A percentile compares a stretch with the other conserved stretches of the same genome.
Conservation (phyloP, 2,329 filamentous ascomycete species). For the Trichophyton verrucosum region DNA sequence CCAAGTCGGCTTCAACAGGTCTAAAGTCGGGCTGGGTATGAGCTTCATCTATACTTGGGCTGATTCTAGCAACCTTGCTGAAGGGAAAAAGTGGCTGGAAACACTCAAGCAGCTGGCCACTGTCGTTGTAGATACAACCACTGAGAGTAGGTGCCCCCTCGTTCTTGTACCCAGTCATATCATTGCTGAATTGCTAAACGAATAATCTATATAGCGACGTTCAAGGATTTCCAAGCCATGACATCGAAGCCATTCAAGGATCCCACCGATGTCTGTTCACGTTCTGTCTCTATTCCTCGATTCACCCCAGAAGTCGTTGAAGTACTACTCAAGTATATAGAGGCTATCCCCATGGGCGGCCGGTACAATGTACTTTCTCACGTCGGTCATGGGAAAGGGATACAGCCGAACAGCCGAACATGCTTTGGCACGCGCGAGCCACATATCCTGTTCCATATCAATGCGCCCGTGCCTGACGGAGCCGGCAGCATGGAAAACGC, state of each 20-base stretch:
- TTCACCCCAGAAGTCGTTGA: background rate
- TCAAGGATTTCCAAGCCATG: background rate
- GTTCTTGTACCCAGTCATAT: background rate
- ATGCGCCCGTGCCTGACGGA: background rate
- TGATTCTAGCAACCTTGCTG: background rate
- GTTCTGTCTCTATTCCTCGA: background rate
- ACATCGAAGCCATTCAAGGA: background rate
- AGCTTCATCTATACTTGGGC: background rate
- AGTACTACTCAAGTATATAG: background rate
- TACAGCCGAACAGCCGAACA: background rate
- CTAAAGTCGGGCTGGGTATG: background rate
- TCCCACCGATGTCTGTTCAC: background rate
- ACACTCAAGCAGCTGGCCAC: background rate
- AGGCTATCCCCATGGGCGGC: background rate
- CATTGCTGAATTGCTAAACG: background rate
- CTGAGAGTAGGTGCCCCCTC: background rate
- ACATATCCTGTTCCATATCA: conserved; percentile 1
- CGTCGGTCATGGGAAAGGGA: background rate
- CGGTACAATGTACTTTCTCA: background rate
- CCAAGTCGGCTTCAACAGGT: background rate
- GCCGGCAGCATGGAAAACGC: background rate
- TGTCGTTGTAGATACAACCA: background rate
- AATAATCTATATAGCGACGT: background rate
- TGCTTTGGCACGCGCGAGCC: background rate
- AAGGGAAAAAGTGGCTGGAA: background rate